Base-by-base conservation (phyloP, 2,329 filamentous ascomycete genomes). In the Dendryphion nanum region DNA sequence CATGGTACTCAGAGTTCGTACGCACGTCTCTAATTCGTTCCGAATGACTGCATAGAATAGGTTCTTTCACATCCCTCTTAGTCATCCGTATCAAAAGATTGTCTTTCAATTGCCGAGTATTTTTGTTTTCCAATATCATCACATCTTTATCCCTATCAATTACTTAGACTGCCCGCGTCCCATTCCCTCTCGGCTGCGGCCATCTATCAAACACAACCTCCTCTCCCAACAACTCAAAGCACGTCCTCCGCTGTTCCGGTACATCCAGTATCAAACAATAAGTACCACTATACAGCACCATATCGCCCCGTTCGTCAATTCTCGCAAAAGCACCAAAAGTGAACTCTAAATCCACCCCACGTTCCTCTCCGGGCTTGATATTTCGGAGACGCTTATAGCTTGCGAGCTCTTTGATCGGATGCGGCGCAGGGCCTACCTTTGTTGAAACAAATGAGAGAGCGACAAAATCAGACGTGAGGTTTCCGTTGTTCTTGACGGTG, bases 401-500 rank as follows among this genome's bases (percentile, higher is more conserved):
- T 1, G 72, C 75, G 0, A 81, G 68, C 3, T 67, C 70, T 60
- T 81, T 81, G 39, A 68, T 68, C 1, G 77, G 78, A 31, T 71
- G 68, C 1, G 78, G 78, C 16, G 53, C 42, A 0, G 77, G 77
- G 12, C 72, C 71, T 1, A 73, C 72, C 3, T 69, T 57, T 4
- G 72, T 71, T 8, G 66, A 61, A 3, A 79, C 41, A 53, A 79
- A 82, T 2, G 65, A 67, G 2, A 82, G 66, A 2, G 71, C 65
- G 1, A 77, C 73, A 48, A 75, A 82, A 55, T 81, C 78, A 1
- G 76, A 79, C 1, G 64, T 59, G 0, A 42, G 41, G 2, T 50
- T 53, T 5, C 75, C 75, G 0, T 63, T 71, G 50, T 81, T 81
- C 0, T 58, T 59, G 8, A 81, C 68, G 0, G 55, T 57, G 2